A percentile compares a stretch with the other conserved stretches of the same genome.
phyloP scores from a whole-genome alignment of 208 protist species.

The Entamoeba histolytica region DNA sequence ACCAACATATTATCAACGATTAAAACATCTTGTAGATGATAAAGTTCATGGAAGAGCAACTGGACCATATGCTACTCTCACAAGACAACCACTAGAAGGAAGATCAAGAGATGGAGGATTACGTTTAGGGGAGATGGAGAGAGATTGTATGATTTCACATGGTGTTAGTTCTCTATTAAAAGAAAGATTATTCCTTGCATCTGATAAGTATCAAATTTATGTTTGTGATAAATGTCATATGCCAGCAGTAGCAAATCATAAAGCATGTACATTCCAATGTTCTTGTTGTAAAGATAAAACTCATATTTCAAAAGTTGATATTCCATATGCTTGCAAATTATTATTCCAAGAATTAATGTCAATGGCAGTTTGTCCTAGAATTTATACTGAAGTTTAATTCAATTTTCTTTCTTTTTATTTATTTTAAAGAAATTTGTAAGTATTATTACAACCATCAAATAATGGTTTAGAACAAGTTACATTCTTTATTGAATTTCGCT shows the following conservation, averaged over 20 bases:
- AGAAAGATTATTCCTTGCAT: constrained; percentile 82
- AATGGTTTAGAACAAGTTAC: too few relatives aligned
- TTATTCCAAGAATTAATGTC: constrained; percentile 83
- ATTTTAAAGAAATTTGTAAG: too few relatives aligned
- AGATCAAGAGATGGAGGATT: constrained; percentile 84
- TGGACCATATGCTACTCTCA: constrained; percentile 73
- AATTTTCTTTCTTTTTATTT: background rate
- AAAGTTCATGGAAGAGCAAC: constrained; percentile 93
- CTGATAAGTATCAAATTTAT: constrained; percentile 75
- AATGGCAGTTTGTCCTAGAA: constrained; percentile 69
- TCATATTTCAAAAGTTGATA: constrained; percentile 37
- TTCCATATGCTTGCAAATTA: constrained; percentile 82
- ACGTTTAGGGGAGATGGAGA: constrained; percentile 98
- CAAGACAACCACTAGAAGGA: constrained; percentile 92
- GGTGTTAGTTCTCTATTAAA: constrained; percentile 72
- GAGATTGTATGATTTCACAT: constrained; percentile 91
- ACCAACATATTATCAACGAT: constrained; percentile 98
- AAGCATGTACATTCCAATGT: background rate
- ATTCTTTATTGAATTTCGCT: too few relatives aligned
- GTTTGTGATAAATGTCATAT: constrained; percentile 64
- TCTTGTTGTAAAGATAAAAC: background rate
- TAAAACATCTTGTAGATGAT: constrained; percentile 99
- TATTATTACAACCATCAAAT: too few relatives aligned
- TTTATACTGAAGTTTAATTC: constrained; percentile 21
- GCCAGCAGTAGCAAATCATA: constrained; percentile 60